Base-by-base conservation (phyloP, 2,329 filamentous ascomycete species). In the Botrytis pseudocinerea region DNA sequence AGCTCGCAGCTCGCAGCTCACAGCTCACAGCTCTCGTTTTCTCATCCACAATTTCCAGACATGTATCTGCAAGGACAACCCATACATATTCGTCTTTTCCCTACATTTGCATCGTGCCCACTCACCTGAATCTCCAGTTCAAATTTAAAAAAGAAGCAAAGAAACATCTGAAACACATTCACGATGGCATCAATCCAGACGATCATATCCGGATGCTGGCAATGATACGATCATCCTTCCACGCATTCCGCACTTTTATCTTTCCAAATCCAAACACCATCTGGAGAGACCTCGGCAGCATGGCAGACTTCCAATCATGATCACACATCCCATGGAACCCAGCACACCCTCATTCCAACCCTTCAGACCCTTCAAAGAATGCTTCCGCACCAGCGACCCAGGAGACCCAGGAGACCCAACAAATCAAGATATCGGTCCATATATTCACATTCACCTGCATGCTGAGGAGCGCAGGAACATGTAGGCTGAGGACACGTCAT, bases 401-500 rank as follows among this genome's bases (percentile, higher is more conserved):
- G 38, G 44, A 22, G 44, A n/a, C 46, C 46, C 14, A 51, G 63
- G 35, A 66, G 51, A 28, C 22, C 14, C 32, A 54, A 66, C 32
- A 25, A 54, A 32, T 51, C 22, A 22, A 54, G 28, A 40, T 8
- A 51, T 65, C 51, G 63, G 32, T 66, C 63, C 32, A 57, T 57
- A 51, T 42, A 35, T 66, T 35, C 63, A 66, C 40, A 51, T 57
- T 35, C 16, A 68, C 46, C 64, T 68, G 46, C 64, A 46, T 64
- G 5, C 42, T 38, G 64, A 54, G 32, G 35, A 57, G 62, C 62
- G 62, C 62, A 64, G 62, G 62, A 64, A 64, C 62, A 46, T 44
- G 28, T 35, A 64, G 18, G 20, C 42, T 4, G 62, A 46, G 42
- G 42, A 64, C 64, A 68, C 64, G 64, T 68, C 64, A 68, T 68